These are phyloP conservation scores for Didymella pinodella DNA, from an alignment of 2,329 filamentous ascomycete species.

Conservation along the genomic window DNA sequence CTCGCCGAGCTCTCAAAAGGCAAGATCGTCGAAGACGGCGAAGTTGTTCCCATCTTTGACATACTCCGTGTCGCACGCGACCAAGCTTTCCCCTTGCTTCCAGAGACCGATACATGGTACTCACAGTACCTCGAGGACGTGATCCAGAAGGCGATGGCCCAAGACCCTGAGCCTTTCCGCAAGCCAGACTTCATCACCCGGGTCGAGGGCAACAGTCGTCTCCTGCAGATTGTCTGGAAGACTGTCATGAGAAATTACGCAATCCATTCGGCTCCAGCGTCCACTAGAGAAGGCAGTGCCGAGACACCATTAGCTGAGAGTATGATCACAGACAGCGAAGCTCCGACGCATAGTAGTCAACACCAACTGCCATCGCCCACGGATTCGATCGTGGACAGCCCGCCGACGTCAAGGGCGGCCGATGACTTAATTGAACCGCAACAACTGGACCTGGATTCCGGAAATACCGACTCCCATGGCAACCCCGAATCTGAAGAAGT, in stretches of 20 bases:
- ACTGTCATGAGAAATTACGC: slow-evolving; percentile 38
- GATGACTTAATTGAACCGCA: slow-evolving; percentile 1
- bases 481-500: background rate
- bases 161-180: slow-evolving; percentile 35
- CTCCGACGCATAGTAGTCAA: background rate
- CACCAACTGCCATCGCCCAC: slow-evolving; percentile 14
- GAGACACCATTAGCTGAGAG: slow-evolving; percentile 13
- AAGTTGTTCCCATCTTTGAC: slow-evolving; percentile 1
- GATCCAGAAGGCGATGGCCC: slow-evolving; percentile 25
- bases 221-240: slow-evolving; percentile 40
- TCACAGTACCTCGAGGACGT: slow-evolving; percentile 34
- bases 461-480: background rate
- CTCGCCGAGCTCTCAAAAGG: slow-evolving; percentile 37
- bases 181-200: slow-evolving; percentile 35
- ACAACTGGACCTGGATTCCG: background rate
- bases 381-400: slow-evolving; percentile 6
- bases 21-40: slow-evolving; percentile 18
- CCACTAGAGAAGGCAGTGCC: background rate
- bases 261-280: background rate
- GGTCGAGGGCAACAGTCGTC: slow-evolving; percentile 36
- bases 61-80: slow-evolving; percentile 3
- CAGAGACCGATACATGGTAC: slow-evolving; percentile 35
- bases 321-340: slow-evolving; percentile 15
- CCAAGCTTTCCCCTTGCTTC: background rate
- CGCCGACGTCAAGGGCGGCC: background rate